Percentiles rank a stretch among this genome's conserved stretches.
phyloP scores from a whole-genome alignment of 1,139 yeast species.

The Wickerhamomyces sp. region DNA sequence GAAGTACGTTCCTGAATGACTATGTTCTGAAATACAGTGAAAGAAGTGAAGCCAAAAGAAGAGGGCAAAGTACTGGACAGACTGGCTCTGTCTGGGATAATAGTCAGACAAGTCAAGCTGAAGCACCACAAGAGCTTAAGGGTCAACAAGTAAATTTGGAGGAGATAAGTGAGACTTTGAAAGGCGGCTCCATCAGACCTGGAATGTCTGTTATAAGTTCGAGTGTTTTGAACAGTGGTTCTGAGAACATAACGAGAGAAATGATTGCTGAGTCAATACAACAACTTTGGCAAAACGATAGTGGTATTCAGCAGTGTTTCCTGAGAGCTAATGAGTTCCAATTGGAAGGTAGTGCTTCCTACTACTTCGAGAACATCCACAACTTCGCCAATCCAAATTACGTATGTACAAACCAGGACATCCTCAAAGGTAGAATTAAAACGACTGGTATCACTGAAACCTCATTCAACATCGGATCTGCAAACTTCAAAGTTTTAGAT shows the following conservation, averaged over 20 bases:
- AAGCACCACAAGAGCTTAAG: slow-evolving; percentile 3
- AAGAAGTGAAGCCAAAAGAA: slow-evolving; percentile 43
- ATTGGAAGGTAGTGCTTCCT: slow-evolving; percentile 72
- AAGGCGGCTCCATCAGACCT: slow-evolving; percentile 21
- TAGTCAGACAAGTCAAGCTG: slow-evolving; percentile 3
- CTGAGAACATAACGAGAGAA: slow-evolving; percentile 23
- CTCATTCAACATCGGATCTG: slow-evolving; percentile 61
- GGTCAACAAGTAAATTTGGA: slow-evolving; percentile 17
- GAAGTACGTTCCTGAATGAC: slow-evolving; percentile 55
- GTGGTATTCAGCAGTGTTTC: slow-evolving; percentile 60
- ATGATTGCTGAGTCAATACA: slow-evolving; percentile 66
- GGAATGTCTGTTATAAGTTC: slow-evolving; percentile 21
- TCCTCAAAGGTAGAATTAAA: slow-evolving; percentile 84
- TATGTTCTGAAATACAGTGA: slow-evolving; percentile 62
- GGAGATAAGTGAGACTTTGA: slow-evolving; percentile 28
- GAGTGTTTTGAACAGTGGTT: slow-evolving; percentile 8
- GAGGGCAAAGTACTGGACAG: slow-evolving; percentile 49
- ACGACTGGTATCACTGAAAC: slow-evolving; percentile 96
- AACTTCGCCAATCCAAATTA: slow-evolving; percentile 63
- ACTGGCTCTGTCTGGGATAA: slow-evolving; percentile 43
- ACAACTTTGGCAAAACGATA: slow-evolving; percentile 62
- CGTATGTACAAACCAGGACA: slow-evolving; percentile 74
- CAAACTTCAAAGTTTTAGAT: slow-evolving; percentile 74
- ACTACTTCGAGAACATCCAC: slow-evolving; percentile 66
- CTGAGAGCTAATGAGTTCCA: slow-evolving; percentile 71